phyloP scores from a whole-genome alignment of 257 asterid species.

The Solanum chiquidenum region DNA sequence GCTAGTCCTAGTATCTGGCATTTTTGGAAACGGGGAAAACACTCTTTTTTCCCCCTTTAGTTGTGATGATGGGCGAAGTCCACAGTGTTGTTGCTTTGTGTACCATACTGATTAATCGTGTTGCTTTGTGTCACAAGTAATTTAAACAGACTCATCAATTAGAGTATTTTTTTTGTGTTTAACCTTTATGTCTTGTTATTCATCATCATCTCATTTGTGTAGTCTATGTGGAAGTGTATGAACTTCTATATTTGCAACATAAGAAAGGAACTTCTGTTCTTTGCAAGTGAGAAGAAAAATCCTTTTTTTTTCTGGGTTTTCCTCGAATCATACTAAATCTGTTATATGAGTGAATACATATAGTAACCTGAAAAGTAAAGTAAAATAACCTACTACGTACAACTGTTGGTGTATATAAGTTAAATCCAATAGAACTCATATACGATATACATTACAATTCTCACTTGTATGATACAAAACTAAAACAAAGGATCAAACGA shows the following conservation, averaged over 20 bases:
- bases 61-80: not conserved
- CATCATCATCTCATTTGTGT: not conserved
- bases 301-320: not conserved
- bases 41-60: not conserved
- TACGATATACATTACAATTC: not conserved
- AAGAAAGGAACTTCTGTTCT: not conserved
- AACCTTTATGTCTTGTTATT: not conserved
- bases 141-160: not conserved
- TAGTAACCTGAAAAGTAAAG: not conserved
- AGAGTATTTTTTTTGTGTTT: not conserved
- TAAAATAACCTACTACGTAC: not conserved
- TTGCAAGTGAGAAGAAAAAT: not conserved
- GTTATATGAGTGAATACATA: not conserved
- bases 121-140: not conserved
- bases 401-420: not conserved
- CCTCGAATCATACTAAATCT: not conserved
- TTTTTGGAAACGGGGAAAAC: not conserved
- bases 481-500: not conserved
- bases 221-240: not conserved
- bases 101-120: not conserved
- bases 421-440: not conserved
- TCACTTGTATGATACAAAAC: not conserved
- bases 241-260: not conserved
- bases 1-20: not conserved
- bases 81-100: not conserved